These are phyloP conservation scores for sorghum (Sorghum bicolor) DNA, from an alignment of 176 grass and related monocot species.

Conservation along the genomic window Sorghum_bicolor_NCBIv3 NC_012872.2:2141501-2142000, in stretches of 20 bases:
- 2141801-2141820: background rate
- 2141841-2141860: slow-evolving; percentile 21
- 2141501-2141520: background rate
- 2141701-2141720: background rate
- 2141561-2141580: background rate
- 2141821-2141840: slow-evolving; percentile 20
- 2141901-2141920: slow-evolving; percentile 47
- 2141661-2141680: slow-evolving; percentile 1
- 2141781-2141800: slow-evolving; percentile 54
- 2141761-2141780: slow-evolving; percentile 58
- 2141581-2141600: background rate
- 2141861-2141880: background rate
- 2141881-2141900: slow-evolving; percentile 14
- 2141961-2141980: background rate
- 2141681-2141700: background rate
- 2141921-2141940: background rate
- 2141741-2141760: slow-evolving; percentile 40
- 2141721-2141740: background rate
- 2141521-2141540: background rate
- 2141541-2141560: background rate
- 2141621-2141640: slow-evolving; percentile 9
- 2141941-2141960: background rate
- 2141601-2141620: background rate
- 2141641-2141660: slow-evolving; percentile 37
- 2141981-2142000: background rate